These are phyloP conservation scores for Phylloporus scabripes DNA, from an alignment of 768 basidiomycete genomes.

Conservation along the genomic window DNA sequence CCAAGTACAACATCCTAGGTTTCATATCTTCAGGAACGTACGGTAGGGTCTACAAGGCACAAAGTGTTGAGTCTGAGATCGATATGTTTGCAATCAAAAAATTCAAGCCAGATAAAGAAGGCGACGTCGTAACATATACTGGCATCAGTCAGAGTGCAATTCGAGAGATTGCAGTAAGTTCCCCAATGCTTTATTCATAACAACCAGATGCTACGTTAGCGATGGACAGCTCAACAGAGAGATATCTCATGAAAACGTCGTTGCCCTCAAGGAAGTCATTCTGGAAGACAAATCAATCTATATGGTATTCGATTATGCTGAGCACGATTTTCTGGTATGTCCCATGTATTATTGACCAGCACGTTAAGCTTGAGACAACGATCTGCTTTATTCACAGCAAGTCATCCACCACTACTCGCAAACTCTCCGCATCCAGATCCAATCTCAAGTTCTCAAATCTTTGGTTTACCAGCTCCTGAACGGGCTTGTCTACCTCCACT, in stretches of 20 bases:
- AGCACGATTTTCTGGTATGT: constrained; percentile 93
- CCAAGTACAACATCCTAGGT: constrained; percentile 88
- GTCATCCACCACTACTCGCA: constrained; percentile 98
- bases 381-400: constrained; percentile 53
- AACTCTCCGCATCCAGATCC: constrained; percentile 72
- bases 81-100: constrained; percentile 95
- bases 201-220: constrained; percentile 8
- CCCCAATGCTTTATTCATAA: constrained; percentile 5
- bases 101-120: constrained; percentile 99
- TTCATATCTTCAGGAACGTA: constrained; percentile 99
- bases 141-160: constrained; percentile 98
- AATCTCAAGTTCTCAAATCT: constrained; percentile 79
- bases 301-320: constrained; percentile 99
- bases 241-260: constrained; percentile 86
- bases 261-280: constrained; percentile 89
- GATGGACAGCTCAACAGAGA: constrained; percentile 73
- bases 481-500: constrained; percentile 92
- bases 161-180: constrained; percentile 85
- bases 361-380: not conserved
- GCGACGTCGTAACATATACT: constrained; percentile 91
- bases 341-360: not conserved
- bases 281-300: constrained; percentile 98
- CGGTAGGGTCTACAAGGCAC: constrained; percentile 97
- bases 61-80: constrained; percentile 63
- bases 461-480: constrained; percentile 92